Conservation (phyloP, 2,329 filamentous ascomycete species). For the Talaromyces sp. region DNA sequence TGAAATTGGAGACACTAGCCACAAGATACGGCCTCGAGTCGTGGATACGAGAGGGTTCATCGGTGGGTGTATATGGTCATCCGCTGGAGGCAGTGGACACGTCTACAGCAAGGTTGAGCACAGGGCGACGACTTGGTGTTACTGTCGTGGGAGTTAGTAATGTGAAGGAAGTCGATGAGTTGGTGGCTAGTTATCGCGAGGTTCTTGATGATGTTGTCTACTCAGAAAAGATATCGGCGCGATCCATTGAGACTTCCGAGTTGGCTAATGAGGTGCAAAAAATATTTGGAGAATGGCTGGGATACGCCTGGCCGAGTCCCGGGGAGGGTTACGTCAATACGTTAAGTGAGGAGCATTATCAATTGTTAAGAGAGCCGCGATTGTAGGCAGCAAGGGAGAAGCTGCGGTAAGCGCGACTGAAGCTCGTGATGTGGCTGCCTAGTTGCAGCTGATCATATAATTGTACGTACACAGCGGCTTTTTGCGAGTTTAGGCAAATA, state of each 20-base stretch:
- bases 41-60: conserved; percentile 50
- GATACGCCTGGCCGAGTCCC: conserved; percentile 44
- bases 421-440: neutral
- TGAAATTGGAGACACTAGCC: conserved; percentile 75
- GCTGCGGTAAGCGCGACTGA: neutral
- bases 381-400: neutral
- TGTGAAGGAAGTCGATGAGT: conserved; percentile 56
- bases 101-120: conserved; percentile 39
- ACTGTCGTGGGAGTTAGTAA: conserved; percentile 62
- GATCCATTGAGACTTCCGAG: conserved; percentile 24
- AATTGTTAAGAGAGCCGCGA: conserved; percentile 3
- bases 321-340: conserved; percentile 38
- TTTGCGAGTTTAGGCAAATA: neutral
- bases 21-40: conserved; percentile 73
- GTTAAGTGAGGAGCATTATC: conserved; percentile 24
- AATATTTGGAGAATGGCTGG: conserved; percentile 41
- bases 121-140: conserved; percentile 52
- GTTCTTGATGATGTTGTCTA: conserved; percentile 45
- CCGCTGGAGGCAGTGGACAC: conserved; percentile 40
- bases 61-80: conserved; percentile 46
- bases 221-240: conserved; percentile 20
- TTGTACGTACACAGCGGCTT: neutral
- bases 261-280: conserved; percentile 36
- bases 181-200: conserved; percentile 53
- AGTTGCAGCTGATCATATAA: neutral